Base-by-base conservation (phyloP, 306 rosid genomes). In the Morella rubra region DNA sequence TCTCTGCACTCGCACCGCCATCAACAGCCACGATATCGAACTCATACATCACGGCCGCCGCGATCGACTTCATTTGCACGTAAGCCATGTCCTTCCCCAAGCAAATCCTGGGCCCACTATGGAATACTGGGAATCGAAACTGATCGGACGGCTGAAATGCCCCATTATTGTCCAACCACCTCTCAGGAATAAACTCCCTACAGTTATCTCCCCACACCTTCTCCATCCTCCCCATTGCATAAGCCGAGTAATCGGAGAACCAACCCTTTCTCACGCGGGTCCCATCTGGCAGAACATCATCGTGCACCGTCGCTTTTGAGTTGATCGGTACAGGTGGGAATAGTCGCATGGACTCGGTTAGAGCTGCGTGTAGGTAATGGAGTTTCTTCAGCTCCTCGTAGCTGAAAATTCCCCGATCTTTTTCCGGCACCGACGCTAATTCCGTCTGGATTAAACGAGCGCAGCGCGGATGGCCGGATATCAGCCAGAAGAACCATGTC, bases 11-110 rank as follows among this genome's bases (percentile, higher is more conserved):
- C n/a, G n/a, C n/a, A n/a, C n/a, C n/a, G n/a, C 78, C 74, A 54
- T 79, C 74, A 27, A 64, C 41, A 5, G 37, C 71, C 41, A 54
- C 40, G 40, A 80, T 50, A 49, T 67, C 79, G 67, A 73, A 79
- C 83, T 45, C 62, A 46, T 47, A 22, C 74, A 80, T 68, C 55
- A 80, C 41, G 0, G 76, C 71, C 4, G 84, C 84, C 27, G 54
- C 84, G 3, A 80, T 56, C 0, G 73, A 80, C 56, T 80, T 80
- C 84, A 80, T 75, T 72, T 80, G 84, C 52, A 80, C 67, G 22
- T 75, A 75, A 58, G 84, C 81, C 84, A 75, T 81, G 27, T 81
- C 81, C 59, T 61, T 75, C 53, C 84, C 84, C 40, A 81, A 55
- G 27, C 84, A 81, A 47, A 62, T 76, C 45, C 80, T 81, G 8